phyloP scores from a whole-genome alignment of 2,329 filamentous ascomycete species.

The Mycosphaerelloides madeirae region DNA sequence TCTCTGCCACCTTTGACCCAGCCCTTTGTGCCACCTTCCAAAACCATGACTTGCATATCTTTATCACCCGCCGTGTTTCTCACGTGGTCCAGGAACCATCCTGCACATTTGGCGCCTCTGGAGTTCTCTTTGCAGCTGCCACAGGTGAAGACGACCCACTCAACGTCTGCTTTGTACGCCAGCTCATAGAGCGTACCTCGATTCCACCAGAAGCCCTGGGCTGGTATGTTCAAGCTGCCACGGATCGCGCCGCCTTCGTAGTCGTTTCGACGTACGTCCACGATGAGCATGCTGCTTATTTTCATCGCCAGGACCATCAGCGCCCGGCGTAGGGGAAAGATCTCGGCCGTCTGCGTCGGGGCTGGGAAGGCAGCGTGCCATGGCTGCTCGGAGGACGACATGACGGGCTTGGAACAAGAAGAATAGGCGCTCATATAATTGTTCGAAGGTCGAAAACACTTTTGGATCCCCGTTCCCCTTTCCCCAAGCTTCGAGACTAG shows the following conservation, averaged over 20 bases:
- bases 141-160: slow-evolving; percentile 46
- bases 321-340: slow-evolving; percentile 36
- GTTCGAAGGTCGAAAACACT: no score
- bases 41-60: slow-evolving; percentile 39
- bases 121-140: slow-evolving; percentile 28
- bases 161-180: slow-evolving; percentile 42
- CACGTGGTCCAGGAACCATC: slow-evolving; percentile 34
- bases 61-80: slow-evolving; percentile 32
- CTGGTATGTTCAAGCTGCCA: slow-evolving; percentile 46
- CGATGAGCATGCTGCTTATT: slow-evolving; percentile 37
- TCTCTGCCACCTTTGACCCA: slow-evolving; percentile 41
- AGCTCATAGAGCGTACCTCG: slow-evolving; percentile 41
- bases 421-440: no score
- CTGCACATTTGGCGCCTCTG: slow-evolving; percentile 33
- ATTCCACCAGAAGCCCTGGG: slow-evolving; percentile 46
- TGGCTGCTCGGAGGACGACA: slow-evolving; percentile 24
- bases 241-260: slow-evolving; percentile 44
- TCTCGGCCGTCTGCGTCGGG: slow-evolving; percentile 35
- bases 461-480: no score
- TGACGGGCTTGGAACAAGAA: no score
- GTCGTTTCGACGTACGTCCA: slow-evolving; percentile 46
- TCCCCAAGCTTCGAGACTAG: no score
- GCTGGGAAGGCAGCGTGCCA: slow-evolving; percentile 43
- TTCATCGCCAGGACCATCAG: slow-evolving; percentile 33
- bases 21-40: slow-evolving; percentile 43